phyloP scores from a whole-genome alignment of 495 filamentous ascomycete species.

The Aspergillus heteromorphus region DNA sequence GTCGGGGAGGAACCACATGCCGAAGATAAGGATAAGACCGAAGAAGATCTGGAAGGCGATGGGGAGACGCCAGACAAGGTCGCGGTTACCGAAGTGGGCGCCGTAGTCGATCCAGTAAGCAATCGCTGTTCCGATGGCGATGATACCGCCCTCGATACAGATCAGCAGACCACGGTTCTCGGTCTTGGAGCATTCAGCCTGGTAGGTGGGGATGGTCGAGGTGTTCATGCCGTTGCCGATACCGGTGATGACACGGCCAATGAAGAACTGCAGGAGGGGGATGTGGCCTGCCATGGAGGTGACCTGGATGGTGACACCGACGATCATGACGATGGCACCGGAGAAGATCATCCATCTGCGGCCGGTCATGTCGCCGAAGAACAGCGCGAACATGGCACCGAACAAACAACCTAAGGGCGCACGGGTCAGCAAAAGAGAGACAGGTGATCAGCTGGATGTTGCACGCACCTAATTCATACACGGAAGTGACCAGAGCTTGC shows the following conservation, averaged over 20 bases:
- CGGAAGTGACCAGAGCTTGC: constrained; percentile 76
- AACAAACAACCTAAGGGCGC: constrained; percentile 52
- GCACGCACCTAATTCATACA: constrained; percentile 63
- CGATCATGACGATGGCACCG: constrained; percentile 73
- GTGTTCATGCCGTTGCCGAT: constrained; percentile 77
- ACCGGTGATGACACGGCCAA: constrained; percentile 69
- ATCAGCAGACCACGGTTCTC: constrained; percentile 77
- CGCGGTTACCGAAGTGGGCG: constrained; percentile 58
- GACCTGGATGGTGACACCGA: constrained; percentile 73
- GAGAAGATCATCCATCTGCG: constrained; percentile 54
- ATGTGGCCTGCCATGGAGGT: constrained; percentile 44
- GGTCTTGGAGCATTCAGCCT: constrained; percentile 70
- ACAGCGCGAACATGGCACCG: constrained; percentile 67
- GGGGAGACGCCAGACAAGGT: constrained; percentile 73
- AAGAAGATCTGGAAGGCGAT: constrained; percentile 80
- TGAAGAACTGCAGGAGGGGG: constrained; percentile 62
- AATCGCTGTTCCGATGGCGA: constrained; percentile 70
- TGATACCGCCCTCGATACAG: constrained; percentile 76
- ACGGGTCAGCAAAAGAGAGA: constrained; percentile 28
- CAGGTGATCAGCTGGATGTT: constrained; percentile 45
- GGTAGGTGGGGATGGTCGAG: constrained; percentile 73
- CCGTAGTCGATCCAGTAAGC: constrained; percentile 87
- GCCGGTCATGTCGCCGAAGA: constrained; percentile 63
- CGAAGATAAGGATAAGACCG: constrained; percentile 56
- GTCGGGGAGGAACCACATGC: constrained; percentile 66